phyloP scores from a whole-genome alignment of 306 rosid genomes.

The Biancaea sappan region DNA sequence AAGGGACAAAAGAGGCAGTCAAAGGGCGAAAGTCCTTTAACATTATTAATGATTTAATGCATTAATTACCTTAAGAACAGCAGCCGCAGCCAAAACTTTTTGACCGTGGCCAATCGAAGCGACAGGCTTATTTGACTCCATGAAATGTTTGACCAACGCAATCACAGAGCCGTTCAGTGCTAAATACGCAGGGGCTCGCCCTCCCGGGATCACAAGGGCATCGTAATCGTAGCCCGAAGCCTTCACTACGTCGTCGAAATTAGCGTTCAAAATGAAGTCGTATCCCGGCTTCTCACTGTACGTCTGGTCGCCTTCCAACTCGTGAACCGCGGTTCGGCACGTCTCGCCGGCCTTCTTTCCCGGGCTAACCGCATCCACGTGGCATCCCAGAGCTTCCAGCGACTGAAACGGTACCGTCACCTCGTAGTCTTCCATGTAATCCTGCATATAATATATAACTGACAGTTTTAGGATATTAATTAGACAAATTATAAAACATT shows the following conservation, averaged over 20 bases:
- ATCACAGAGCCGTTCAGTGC: conserved; percentile 41
- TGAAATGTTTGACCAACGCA: conserved; percentile 45
- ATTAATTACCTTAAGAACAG: conserved; percentile 74
- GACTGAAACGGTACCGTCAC: conserved; percentile 80
- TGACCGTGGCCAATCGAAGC: conserved; percentile 67
- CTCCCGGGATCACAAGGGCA: conserved; percentile 60
- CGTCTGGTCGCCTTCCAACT: conserved; percentile 93
- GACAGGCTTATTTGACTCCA: conserved; percentile 50
- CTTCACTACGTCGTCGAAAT: conserved; percentile 56
- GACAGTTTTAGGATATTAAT: neutral
- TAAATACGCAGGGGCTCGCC: conserved; percentile 49
- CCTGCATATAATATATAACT: conserved; percentile 47
- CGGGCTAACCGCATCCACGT: conserved; percentile 85
- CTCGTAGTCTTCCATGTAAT: conserved; percentile 93
- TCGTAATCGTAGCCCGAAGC: conserved; percentile 57
- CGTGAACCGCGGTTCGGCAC: conserved; percentile 82
- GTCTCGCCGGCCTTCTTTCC: conserved; percentile 74
- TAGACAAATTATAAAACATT: too few species aligned
- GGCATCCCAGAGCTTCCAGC: conserved; percentile 86
- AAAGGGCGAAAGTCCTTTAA: too few species aligned
- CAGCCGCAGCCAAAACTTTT: conserved; percentile 83
- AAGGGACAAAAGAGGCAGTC: too few species aligned
- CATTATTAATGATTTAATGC: too few species aligned
- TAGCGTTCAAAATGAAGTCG: conserved; percentile 61
- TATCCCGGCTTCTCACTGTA: conserved; percentile 85